These are phyloP conservation scores for Fusarium chuoi DNA, from an alignment of 2,329 filamentous ascomycete genomes.

Conservation along the genomic window DNA sequence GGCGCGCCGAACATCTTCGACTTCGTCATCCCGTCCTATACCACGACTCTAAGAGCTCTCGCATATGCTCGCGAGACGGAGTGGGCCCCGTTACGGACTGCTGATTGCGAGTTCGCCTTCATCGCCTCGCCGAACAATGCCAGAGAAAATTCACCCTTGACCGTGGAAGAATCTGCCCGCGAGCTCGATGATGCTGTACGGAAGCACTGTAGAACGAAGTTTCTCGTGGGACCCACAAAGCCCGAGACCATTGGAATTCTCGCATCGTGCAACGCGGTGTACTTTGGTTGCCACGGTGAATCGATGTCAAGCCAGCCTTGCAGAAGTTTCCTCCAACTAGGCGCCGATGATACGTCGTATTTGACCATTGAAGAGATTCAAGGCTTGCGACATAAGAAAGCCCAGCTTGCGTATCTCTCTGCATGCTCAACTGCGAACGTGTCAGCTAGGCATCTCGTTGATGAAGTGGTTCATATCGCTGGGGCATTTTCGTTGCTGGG, in stretches of 20 bases:
- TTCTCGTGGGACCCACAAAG: rapidly evolving
- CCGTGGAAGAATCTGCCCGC: rapidly evolving
- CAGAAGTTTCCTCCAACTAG: rapidly evolving
- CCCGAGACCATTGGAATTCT: rapidly evolving
- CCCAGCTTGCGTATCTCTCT: background rate
- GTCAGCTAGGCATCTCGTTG: rapidly evolving
- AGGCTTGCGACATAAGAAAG: background rate
- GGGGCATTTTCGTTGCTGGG: rapidly evolving
- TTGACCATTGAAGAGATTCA: background rate
- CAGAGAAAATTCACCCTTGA: rapidly evolving
- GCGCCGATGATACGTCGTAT: rapidly evolving
- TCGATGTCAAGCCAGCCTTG: rapidly evolving
- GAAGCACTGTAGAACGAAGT: rapidly evolving
- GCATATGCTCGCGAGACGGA: rapidly evolving
- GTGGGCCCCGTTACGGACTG: rapidly evolving
- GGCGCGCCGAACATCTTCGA: rapidly evolving
- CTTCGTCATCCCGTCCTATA: rapidly evolving
- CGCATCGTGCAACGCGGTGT: rapidly evolving
- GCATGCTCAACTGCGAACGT: background rate
- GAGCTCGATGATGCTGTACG: background rate
- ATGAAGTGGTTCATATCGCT: background rate
- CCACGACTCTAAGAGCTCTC: background rate
- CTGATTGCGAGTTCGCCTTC: rapidly evolving
- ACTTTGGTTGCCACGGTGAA: background rate
- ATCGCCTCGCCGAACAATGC: background rate